Conservation (phyloP, 306 rosid species). For the Vigna angularis region DNA sequence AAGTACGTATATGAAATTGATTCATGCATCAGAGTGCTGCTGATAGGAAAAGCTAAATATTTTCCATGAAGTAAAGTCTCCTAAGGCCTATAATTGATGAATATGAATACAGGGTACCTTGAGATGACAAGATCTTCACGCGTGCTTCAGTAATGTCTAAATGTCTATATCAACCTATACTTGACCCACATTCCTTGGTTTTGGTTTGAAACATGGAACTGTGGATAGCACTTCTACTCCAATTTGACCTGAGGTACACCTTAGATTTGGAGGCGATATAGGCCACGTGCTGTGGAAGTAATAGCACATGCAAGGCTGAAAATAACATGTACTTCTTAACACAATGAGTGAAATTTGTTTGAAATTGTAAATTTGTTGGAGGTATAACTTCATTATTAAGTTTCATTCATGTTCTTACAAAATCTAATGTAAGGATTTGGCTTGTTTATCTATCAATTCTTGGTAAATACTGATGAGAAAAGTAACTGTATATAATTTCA, state of each 20-base stretch:
- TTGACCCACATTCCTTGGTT: constrained; percentile 40
- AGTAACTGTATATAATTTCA: neutral
- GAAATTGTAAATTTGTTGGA: neutral
- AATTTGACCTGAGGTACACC: constrained; percentile 26
- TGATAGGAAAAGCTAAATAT: constrained; percentile 33
- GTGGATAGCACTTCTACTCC: neutral
- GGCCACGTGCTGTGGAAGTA: constrained; percentile 34
- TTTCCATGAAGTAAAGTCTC: constrained; percentile 29
- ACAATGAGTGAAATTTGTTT: neutral
- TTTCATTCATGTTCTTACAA: neutral
- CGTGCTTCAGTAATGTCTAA: constrained; percentile 41
- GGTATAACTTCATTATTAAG: neutral
- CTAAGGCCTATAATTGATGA: constrained; percentile 46
- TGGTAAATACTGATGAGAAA: neutral
- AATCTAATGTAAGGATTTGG: neutral
- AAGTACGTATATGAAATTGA: constrained; percentile 30
- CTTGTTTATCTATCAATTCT: neutral
- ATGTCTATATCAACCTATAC: constrained; percentile 39
- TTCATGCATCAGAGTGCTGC: constrained; percentile 32
- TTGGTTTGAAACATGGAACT: neutral
- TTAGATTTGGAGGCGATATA: neutral
- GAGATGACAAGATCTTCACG: constrained; percentile 47
- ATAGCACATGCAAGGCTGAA: neutral
- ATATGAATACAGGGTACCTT: constrained; percentile 23
- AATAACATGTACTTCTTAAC: neutral